Base-by-base conservation (phyloP, 2,329 filamentous ascomycete genomes). In the Endoconidiophora polonica region DNA sequence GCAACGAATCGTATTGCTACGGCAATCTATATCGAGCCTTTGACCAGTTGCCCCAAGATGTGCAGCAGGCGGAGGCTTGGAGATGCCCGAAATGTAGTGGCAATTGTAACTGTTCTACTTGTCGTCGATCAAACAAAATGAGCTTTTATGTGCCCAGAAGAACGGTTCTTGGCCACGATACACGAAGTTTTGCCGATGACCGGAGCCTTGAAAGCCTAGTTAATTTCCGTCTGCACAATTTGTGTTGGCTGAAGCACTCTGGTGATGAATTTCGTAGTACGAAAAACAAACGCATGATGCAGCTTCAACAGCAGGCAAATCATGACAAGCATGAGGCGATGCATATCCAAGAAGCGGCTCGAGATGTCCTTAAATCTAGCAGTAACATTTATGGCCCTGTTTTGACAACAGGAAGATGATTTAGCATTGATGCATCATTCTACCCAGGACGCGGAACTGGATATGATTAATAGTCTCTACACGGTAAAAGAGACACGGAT, bases 21-120 rank as follows among this genome's bases (percentile, higher is more conserved):
- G 90, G 90, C n/a, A 83, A 83, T 14, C 71, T 98, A 1, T 96
- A 87, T 65, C 74, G 91, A 50, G 88, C 86, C 0, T 94, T 94
- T 59, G 90, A 96, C 61, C 76, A 87, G 61, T 83, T 86, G 74
- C 91, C 91, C 0, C 78, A 90, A 58, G 71, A 77, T 18, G 77
- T 88, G 1, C 81, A 95, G 73, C 80, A 93, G 60, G 73, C 85
- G 55, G 76, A 80, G 55, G 70, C 79, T 44, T 98, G 91, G 90
- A 76, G 82, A 58, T 98, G 91, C 56, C 91, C 91, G 0, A 86
- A 81, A 59, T 98, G 91, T 61, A 70, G 76, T 20, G 79, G 80
- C 16, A 85, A 90, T 37, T 98, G 91, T 69, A 93, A 88, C 56
- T 95, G 88, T 58, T 84, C 79, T 10, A 69, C 71, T 42, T 98